A percentile compares a stretch with the other conserved stretches of the same genome.
Conservation (phyloP, 345 rosid genomes). For the Euphorbia pulcherrima region DNA sequence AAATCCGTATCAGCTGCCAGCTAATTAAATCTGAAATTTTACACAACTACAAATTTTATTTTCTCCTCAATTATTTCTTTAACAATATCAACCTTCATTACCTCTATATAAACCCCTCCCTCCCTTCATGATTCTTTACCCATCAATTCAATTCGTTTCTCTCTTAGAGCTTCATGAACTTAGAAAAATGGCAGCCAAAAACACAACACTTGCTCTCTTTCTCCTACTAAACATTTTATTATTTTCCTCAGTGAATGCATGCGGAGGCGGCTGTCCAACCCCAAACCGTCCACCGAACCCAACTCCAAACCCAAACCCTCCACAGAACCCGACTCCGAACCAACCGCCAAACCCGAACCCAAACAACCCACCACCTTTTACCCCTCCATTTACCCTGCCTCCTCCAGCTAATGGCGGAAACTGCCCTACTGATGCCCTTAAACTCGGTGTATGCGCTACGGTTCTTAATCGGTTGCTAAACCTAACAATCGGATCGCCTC, state of each 20-base stretch:
- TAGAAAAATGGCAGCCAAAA: slow-evolving; percentile 43
- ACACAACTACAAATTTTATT: slow-evolving; percentile 15
- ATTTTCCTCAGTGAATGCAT: slow-evolving; percentile 40
- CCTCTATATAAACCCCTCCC: slow-evolving; percentile 44
- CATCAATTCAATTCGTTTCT: no score
- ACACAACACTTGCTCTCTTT: slow-evolving; percentile 45
- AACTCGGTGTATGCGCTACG: slow-evolving; percentile 47
- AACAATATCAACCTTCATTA: not conserved
- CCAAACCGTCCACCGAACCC: slow-evolving; percentile 21
- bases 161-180: slow-evolving; percentile 9
- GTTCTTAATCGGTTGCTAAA: slow-evolving; percentile 50
- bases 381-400: slow-evolving; percentile 25
- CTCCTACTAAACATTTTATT: slow-evolving; percentile 48
- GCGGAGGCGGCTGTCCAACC: slow-evolving; percentile 42
- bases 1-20: slow-evolving; percentile 28
- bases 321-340: no score
- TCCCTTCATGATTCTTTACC: slow-evolving; percentile 12
- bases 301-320: no score
- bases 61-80: no score
- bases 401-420: slow-evolving; percentile 24
- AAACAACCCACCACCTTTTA: not conserved
- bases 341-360: no score
- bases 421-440: slow-evolving; percentile 52
- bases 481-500: slow-evolving; percentile 43
- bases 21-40: slow-evolving; percentile 22